Evolutionary conservation across 2,329 filamentous ascomycete species (phyloP), one percentile per base, ranked within the genome.

Genomic region (Talaromyces sp.): DNA sequence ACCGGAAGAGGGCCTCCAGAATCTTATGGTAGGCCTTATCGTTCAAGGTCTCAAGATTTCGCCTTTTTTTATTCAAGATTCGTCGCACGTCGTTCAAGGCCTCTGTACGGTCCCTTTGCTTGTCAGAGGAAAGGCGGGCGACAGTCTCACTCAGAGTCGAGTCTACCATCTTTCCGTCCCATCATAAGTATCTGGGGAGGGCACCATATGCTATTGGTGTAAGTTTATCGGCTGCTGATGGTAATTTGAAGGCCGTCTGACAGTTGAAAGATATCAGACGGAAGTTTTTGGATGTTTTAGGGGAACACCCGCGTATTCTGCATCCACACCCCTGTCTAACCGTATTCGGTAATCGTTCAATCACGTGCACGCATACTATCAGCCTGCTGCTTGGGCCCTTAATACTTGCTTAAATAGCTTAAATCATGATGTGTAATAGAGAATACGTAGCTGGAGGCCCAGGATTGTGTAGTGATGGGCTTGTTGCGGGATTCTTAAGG

Each of bases 11-110:
- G 1, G 87, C 85, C 72, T 97, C 92, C 71, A 92, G 91, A 51
- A 97, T 88, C 66, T 86, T 85, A 73, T 95, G 90, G 70, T 91
- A 96, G n/a, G 86, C 85, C 74, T 90, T 91, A 74, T 96, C 92
- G 54, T 85, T 85, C 38, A 97, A 81, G 5, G 73, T 72, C 38
- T 80, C 76, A 68, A 80, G 68, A 64, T 73, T 77, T 27, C 74
- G 71, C 51, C 72, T 75, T 36, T 71, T 78, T 70, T 79, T 83
- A 70, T 85, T 85, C 36, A 89, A 77, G 63, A 88, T 82, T 68
- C 84, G 81, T 72, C 84, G 84, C 63, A 88, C 76, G 70, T 86
- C 82, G 68, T 80, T 80, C 66, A 88, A 76, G 36, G 83, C 86
- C 66, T 83, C 79, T 38, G 72, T 74, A 45, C 85, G 84, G 29